phyloP scores from a whole-genome alignment of 441 rosid genomes.

The Omphalea diandra region DNA sequence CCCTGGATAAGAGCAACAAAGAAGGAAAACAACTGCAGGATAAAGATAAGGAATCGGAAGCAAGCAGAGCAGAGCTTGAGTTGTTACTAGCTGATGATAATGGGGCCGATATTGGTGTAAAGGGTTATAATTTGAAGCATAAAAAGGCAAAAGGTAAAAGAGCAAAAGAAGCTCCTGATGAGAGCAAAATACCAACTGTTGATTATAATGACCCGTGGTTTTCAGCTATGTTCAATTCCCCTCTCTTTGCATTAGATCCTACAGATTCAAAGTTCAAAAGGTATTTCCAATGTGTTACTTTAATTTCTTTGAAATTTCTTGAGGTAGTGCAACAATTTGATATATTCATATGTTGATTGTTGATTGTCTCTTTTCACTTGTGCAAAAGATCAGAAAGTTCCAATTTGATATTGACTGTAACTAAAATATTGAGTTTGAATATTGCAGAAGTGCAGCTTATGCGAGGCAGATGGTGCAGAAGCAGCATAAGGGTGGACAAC shows the following conservation, averaged over 20 bases:
- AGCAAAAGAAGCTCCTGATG: constrained; percentile 48
- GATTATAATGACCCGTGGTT: constrained; percentile 68
- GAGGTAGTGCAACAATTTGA: not conserved
- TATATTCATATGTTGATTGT: not conserved
- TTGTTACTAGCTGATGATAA: constrained; percentile 76
- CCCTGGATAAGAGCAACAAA: constrained; percentile 14
- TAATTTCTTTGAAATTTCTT: not conserved
- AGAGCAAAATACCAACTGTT: constrained; percentile 62
- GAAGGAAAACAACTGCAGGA: constrained; percentile 13
- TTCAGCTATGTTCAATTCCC: constrained; percentile 51
- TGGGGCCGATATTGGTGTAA: constrained; percentile 48
- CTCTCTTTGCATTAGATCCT: constrained; percentile 81
- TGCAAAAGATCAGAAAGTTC: not conserved
- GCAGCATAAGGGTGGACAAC: constrained; percentile 45
- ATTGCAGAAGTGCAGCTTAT: constrained; percentile 81
- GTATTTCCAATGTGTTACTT: constrained; percentile 29
- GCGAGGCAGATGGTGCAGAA: constrained; percentile 59
- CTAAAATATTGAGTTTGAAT: constrained; percentile 14
- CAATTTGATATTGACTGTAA: not conserved
- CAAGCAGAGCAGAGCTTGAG: constrained; percentile 83
- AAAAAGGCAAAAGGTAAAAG: constrained; percentile 61
- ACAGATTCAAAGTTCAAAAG: constrained; percentile 94
- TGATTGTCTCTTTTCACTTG: not conserved
- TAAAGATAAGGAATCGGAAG: constrained; percentile 45
- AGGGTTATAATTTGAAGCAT: constrained; percentile 76